Evolutionary conservation across 2,329 filamentous ascomycete genomes (phyloP).

Genomic region (Aspergillus costaricaensis): DNA sequence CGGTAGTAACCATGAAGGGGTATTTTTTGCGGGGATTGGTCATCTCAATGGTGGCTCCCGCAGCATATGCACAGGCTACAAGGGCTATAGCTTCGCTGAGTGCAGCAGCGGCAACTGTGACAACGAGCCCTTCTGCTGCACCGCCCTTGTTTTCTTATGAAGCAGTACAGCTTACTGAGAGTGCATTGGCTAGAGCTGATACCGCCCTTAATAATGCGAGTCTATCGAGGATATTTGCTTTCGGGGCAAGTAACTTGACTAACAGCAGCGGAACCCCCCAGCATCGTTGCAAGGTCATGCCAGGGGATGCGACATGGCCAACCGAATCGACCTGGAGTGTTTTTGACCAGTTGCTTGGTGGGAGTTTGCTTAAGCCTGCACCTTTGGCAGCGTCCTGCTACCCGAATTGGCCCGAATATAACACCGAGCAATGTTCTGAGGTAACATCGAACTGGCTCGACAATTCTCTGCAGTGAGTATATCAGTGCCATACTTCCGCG

Average conservation of each 20-base stretch:
- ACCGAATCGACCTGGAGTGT: constrained; percentile 24
- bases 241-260: constrained; percentile 20
- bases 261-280: constrained; percentile 35
- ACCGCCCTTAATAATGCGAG: constrained; percentile 27
- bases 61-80: not conserved
- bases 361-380: constrained; percentile 34
- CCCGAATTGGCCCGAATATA: constrained; percentile 33
- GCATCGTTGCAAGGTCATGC: constrained; percentile 39
- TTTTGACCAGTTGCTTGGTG: constrained; percentile 41
- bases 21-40: constrained; percentile 1
- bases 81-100: constrained; percentile 3
- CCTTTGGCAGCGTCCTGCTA: constrained; percentile 40
- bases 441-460: constrained; percentile 32
- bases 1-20: constrained; percentile 3
- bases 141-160: constrained; percentile 24
- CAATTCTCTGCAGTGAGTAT: constrained; percentile 17
- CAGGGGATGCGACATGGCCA: constrained; percentile 27
- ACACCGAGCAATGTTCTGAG: constrained; percentile 34
- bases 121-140: constrained; percentile 18
- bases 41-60: constrained; percentile 4
- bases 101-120: constrained; percentile 15
- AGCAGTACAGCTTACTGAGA: constrained; percentile 39
- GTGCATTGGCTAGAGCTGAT: constrained; percentile 36
- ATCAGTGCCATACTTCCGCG: not conserved
- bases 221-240: constrained; percentile 38